Evolutionary conservation across 805 yeast species (phyloP), one percentile per base, ranked within the genome.

Genomic region (Kodamaea lidongshanica): DNA sequence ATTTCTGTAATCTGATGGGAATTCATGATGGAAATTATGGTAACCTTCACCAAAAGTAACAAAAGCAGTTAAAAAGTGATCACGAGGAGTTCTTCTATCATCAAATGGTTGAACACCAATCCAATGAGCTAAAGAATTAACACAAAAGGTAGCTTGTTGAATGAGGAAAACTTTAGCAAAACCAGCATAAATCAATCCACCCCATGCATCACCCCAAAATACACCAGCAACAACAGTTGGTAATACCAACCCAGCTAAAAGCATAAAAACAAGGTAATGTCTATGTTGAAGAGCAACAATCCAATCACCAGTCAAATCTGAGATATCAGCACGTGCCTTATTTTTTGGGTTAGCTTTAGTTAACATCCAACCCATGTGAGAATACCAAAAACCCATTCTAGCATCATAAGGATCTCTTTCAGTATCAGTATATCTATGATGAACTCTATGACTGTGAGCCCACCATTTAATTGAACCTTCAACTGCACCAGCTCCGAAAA

Each of bases 401-500:
- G 94, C 92, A 52, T 83, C 92, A 51, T 82, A 83, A 30, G 94
- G 94, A 56, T 83, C 94, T 65, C 89, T 74, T 34, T 57, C 45
- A 16, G 92, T 83, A 58, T 83, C 94, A 4, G 92, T 82, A 59
- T 80, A 83, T 64, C 94, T 71, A 61, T 83, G 94, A 56, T 83
- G 94, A 34, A 82, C 70, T 71, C 94, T 73, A 60, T 83, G 94
- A 30, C 81, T 71, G 54, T 82, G 92, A 27, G 80, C 74, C 94
- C 94, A 83, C 92, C 92, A 82, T 57, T 82, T 82, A 55, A 82
- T 77, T 23, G 89, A 80, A 42, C 94, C 94, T 56, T 82, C 87
- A 28, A 82, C 77, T 33, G 87, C 75, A 24, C 87, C 82, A 19
- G 89, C 85, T 40, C 94, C 94, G 46, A 82, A 82, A 16, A 79